Conservation (phyloP, 2,329 filamentous ascomycete genomes). For the Apiospora malaysiana region DNA sequence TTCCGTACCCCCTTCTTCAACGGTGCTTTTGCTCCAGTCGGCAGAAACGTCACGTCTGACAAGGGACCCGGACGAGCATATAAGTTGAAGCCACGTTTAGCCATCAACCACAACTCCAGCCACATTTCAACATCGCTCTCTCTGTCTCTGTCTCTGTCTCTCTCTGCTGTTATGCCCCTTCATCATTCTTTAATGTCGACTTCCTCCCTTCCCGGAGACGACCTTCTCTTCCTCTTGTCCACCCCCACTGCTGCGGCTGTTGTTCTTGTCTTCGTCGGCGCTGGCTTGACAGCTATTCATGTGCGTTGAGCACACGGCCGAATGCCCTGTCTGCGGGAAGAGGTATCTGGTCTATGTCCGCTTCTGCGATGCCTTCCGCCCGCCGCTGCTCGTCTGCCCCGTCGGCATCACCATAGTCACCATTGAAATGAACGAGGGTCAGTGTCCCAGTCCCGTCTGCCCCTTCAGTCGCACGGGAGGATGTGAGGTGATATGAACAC, state of each 20-base stretch:
- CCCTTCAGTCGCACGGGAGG: conserved; percentile 63
- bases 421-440: conserved; percentile 57
- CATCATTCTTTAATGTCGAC: conserved; percentile 2
- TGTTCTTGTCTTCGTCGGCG: background rate
- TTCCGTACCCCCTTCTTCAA: background rate
- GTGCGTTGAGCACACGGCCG: conserved; percentile 63
- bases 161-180: conserved; percentile 16
- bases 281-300: conserved; percentile 49
- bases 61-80: background rate
- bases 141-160: no score
- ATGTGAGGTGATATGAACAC: conserved; percentile 57
- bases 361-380: conserved; percentile 59
- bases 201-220: conserved; percentile 7
- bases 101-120: conserved; percentile 5
- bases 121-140: conserved; percentile 8
- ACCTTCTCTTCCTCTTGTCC: conserved; percentile 4
- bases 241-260: background rate
- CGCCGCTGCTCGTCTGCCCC: conserved; percentile 55
- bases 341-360: conserved; percentile 63
- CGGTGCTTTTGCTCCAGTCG: background rate
- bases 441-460: conserved; percentile 64
- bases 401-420: conserved; percentile 45
- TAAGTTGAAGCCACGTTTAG: conserved; percentile 16
- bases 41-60: background rate
- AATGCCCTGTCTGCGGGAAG: conserved; percentile 66